Base-by-base conservation (phyloP, 2,329 filamentous ascomycete species). In the Colletotrichum horii region DNA sequence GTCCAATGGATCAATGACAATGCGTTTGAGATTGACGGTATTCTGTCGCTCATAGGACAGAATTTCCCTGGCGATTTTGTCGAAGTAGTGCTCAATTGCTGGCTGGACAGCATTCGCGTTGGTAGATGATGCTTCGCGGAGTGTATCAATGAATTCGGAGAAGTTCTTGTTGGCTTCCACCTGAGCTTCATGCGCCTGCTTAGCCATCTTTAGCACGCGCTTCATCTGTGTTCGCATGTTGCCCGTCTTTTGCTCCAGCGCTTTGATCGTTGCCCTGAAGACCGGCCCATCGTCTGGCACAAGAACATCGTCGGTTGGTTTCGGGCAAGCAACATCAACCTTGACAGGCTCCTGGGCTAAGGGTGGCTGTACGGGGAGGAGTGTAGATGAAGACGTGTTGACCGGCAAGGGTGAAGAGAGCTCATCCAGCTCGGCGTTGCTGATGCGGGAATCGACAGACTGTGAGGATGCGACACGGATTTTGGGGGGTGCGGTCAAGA, bases 91-190 rank as follows among this genome's bases (percentile, higher is more conserved):
- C 77, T 99, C 97, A 75, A 99, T 90, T 6, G 96, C 97, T 19
- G 97, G 97, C 81, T 98, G 95, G n/a, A 99, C 96, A 1, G 96
- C 97, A 81, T 98, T 98, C 65, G 96, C 94, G 82, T 98, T 98
- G 15, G 96, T 98, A 1, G 92, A 92, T 2, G 96, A 96, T 1
- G 96, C 95, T 81, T 98, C 97, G 77, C 94, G 92, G 36, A 99
- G 87, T 6, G 96, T 94, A 16, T 96, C 94, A 82, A 98, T 93
- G 80, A 99, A 98, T 5, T 91, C 92, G 19, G 91, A 87, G 79
- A 98, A 93, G 8, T 96, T 93, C 69, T 97, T 95, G 82, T 98
- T 99, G 83, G 95, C 96, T 77, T 94, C 92, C 4, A 89, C 88
- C 83, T 98, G 96, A 4, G 96, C 93, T 69, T 91, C 87, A 79